Base-by-base conservation (phyloP, 2,329 filamentous ascomycete genomes). In the Trichocomaceae sp. region DNA sequence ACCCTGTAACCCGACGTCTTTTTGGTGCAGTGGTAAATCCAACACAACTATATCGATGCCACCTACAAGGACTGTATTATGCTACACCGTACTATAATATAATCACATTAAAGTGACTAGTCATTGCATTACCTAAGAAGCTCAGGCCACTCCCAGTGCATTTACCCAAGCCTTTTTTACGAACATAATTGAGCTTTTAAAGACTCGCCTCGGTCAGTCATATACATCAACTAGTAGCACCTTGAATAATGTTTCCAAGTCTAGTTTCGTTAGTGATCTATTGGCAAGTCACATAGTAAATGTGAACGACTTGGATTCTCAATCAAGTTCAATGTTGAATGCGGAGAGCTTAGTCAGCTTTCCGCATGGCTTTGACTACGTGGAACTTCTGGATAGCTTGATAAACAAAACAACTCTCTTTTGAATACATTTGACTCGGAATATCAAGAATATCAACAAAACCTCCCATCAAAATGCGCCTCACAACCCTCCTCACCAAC, bases 401-500 rank as follows among this genome's bases (percentile, higher is more conserved):
- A n/a, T n/a, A 26, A 26, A 3, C 23, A 2, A 35, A 13, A 15
- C 2, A 35, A 15, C 15, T 35, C 12, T 15, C 12, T 35, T 4
- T 4, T 15, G 10, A 13, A 35, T 15, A 13, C 31, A 35, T 15
- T 35, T 15, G 13, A 15, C 15, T 15, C 9, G 9, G 22, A 20
- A 42, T 5, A n/a, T 19, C n/a, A 39, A 10, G 13, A 37, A 33
- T n/a, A n/a, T 33, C 29, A 15, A 35, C 2, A 13, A 9, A 33
- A 15, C 15, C 4, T 35, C 31, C 31, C 17, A 22, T 20, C 20
- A 47, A 47, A 45, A 56, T 56, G 54, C 54, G 47, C 47, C 17
- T 56, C 54, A 19, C 45, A 29, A 29, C 54, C 39, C 37, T 56
- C 20, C 39, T 56, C 44, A 23, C 54, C 42, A 44, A 48, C 22